These are phyloP conservation scores for Amanita molliuscula DNA, from an alignment of 768 basidiomycete genomes.

Conservation along the genomic window DNA sequence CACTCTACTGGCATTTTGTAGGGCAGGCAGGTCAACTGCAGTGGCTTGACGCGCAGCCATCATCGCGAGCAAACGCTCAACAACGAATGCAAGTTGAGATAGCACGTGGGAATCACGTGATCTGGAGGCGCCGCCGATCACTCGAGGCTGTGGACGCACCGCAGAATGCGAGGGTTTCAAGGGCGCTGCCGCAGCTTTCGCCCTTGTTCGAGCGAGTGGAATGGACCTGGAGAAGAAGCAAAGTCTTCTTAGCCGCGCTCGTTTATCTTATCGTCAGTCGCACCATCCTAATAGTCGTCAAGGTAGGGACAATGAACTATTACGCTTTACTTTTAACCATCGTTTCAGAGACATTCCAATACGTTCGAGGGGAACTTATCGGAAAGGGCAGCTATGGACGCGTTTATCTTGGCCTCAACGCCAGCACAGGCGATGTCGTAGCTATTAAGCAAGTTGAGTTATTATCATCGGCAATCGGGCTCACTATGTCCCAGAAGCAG, in stretches of 20 bases:
- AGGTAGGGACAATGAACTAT: not conserved
- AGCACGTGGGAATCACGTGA: constrained; percentile 4
- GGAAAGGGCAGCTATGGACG: constrained; percentile 91
- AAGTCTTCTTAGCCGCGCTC: not conserved
- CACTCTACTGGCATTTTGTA: constrained; percentile 58
- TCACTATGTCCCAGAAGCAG: constrained; percentile 47
- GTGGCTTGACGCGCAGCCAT: constrained; percentile 16
- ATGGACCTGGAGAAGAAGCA: constrained; percentile 1
- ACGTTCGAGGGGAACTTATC: constrained; percentile 88
- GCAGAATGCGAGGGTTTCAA: not conserved
- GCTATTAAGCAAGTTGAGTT: constrained; percentile 96
- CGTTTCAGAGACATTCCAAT: constrained; percentile 60
- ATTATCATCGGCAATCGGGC: constrained; percentile 64
- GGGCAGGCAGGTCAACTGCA: constrained; percentile 46
- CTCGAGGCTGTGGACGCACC: not conserved
- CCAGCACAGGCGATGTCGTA: constrained; percentile 84
- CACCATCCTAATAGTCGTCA: not conserved
- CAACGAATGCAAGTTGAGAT: not conserved
- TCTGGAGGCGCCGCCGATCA: not conserved
- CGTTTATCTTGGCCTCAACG: constrained; percentile 88
- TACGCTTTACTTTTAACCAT: not conserved
- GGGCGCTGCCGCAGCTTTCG: not conserved
- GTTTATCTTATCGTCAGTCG: not conserved
- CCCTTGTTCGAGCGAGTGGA: not conserved
- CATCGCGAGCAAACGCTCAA: not conserved